Evolutionary conservation across 2,329 filamentous ascomycete genomes (phyloP).

Genomic region (Hortaea werneckii): DNA sequence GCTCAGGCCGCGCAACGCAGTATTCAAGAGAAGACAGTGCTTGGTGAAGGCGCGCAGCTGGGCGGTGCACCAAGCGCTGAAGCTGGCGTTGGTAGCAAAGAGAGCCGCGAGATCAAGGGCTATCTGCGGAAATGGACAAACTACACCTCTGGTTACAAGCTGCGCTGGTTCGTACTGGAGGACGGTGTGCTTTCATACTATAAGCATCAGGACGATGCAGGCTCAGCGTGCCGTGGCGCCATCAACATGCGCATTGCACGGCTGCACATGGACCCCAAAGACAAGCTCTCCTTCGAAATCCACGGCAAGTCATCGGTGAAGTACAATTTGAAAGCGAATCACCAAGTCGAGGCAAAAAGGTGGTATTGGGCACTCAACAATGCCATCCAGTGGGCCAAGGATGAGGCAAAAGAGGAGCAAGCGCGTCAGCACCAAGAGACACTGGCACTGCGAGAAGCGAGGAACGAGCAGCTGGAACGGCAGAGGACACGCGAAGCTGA

Average conservation of each 20-base stretch:
- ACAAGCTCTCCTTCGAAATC: slow-evolving; percentile 97
- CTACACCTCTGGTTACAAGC: slow-evolving; percentile 91
- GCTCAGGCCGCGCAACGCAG: slow-evolving; percentile 88
- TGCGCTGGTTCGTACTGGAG: slow-evolving; percentile 95
- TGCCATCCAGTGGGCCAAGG: slow-evolving; percentile 95
- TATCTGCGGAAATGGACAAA: slow-evolving; percentile 99
- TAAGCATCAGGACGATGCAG: slow-evolving; percentile 96
- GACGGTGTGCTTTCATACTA: slow-evolving; percentile 98
- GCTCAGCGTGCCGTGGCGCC: slow-evolving; percentile 88
- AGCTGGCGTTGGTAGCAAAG: slow-evolving; percentile 58
- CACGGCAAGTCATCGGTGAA: slow-evolving; percentile 97
- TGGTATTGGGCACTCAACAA: slow-evolving; percentile 99
- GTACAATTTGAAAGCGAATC: slow-evolving; percentile 94
- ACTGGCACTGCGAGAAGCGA: slow-evolving; percentile 67
- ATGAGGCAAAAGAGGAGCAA: slow-evolving; percentile 87
- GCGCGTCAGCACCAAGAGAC: slow-evolving; percentile 63
- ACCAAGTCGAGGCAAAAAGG: slow-evolving; percentile 93
- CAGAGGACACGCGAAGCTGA: slow-evolving; percentile 27
- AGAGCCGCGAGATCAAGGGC: slow-evolving; percentile 93
- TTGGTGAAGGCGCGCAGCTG: slow-evolving; percentile 56
- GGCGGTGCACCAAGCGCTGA: slow-evolving; percentile 30
- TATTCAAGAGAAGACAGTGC: slow-evolving; percentile 93
- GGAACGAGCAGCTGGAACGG: slow-evolving; percentile 57
- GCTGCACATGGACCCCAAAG: slow-evolving; percentile 90
- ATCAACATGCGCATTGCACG: slow-evolving; percentile 98